Conservation (phyloP, 2,329 filamentous ascomycete genomes). For the Chaetomium strumarium region DNA sequence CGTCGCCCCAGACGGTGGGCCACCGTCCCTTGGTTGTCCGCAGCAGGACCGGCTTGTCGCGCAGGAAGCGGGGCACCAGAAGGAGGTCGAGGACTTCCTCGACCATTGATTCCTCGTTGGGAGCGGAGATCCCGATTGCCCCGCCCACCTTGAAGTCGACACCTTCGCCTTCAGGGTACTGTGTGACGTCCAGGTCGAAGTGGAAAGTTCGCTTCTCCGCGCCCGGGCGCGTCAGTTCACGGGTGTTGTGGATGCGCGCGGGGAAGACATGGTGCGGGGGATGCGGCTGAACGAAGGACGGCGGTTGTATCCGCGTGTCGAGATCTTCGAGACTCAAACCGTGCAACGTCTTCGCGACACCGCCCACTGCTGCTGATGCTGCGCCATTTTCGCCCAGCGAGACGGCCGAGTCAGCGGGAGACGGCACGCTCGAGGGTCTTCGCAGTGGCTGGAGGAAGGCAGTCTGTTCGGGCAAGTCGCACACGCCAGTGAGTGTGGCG, state of each 20-base stretch:
- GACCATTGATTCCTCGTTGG: slow-evolving; percentile 71
- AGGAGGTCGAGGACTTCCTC: slow-evolving; percentile 80
- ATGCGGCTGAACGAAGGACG: slow-evolving; percentile 87
- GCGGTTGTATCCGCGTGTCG: slow-evolving; percentile 65
- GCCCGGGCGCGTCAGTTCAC: slow-evolving; percentile 79
- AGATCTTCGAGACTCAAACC: slow-evolving; percentile 36
- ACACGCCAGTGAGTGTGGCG: slow-evolving; percentile 63
- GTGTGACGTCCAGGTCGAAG: slow-evolving; percentile 93
- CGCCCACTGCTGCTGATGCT: slow-evolving; percentile 30
- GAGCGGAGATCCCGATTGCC: slow-evolving; percentile 87
- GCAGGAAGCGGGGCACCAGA: slow-evolving; percentile 71
- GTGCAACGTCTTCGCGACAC: slow-evolving; percentile 24
- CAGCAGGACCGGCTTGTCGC: slow-evolving; percentile 76
- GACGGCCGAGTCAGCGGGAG: slow-evolving; percentile 46
- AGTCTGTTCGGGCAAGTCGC: slow-evolving; percentile 68
- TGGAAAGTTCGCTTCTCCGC: slow-evolving; percentile 97
- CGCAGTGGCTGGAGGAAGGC: slow-evolving; percentile 61
- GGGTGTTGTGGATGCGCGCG: slow-evolving; percentile 76
- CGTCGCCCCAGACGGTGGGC: slow-evolving; percentile 97
- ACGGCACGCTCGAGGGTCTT: slow-evolving; percentile 32
- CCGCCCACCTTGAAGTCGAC: slow-evolving; percentile 96
- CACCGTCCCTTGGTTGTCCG: slow-evolving; percentile 78
- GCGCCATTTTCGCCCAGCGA: slow-evolving; percentile 37
- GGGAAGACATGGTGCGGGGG: slow-evolving; percentile 88
- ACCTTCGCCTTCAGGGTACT: slow-evolving; percentile 75